These are phyloP conservation scores for Candida tropicalis DNA, from an alignment of 1,139 yeast species.

Conservation along the genomic window DNA sequence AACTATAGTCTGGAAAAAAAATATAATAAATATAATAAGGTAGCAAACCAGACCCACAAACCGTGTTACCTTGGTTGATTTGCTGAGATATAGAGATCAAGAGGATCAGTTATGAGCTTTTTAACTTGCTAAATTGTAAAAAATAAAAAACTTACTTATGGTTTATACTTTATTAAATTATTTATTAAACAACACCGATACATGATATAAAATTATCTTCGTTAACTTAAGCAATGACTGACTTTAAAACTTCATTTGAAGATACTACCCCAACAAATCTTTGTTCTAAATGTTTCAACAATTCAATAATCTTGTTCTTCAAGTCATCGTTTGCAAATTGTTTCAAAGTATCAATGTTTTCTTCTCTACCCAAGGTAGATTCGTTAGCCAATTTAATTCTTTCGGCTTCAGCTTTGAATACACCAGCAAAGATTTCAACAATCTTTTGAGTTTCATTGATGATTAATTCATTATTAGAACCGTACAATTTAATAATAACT, in stretches of 20 bases:
- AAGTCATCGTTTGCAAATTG: conserved; percentile 75
- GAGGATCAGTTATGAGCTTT: too few species aligned
- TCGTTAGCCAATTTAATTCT: conserved; percentile 68
- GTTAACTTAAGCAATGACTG: conserved; percentile 52
- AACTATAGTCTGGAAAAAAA: too few species aligned
- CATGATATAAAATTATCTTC: too few species aligned
- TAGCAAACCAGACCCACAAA: too few species aligned
- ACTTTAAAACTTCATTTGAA: conserved; percentile 54
- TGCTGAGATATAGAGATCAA: too few species aligned
- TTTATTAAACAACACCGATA: too few species aligned
- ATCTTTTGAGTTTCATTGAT: conserved; percentile 62
- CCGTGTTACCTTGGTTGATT: too few species aligned
- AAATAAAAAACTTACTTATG: too few species aligned
- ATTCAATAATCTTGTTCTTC: conserved; percentile 63
- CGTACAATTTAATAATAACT: conserved; percentile 72
- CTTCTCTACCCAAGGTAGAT: conserved; percentile 82
- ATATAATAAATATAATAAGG: too few species aligned
- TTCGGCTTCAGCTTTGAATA: conserved; percentile 74
- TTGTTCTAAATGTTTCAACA: conserved; percentile 73
- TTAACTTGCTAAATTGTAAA: too few species aligned
- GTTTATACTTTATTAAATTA: too few species aligned
- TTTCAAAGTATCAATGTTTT: conserved; percentile 71
- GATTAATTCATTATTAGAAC: conserved; percentile 59
- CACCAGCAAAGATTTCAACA: conserved; percentile 67
- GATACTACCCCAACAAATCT: conserved; percentile 65